Percentiles rank a stretch among this genome's conserved stretches.
Conservation (phyloP, 2,329 filamentous ascomycete genomes). For the Fusarium kyushuense region DNA sequence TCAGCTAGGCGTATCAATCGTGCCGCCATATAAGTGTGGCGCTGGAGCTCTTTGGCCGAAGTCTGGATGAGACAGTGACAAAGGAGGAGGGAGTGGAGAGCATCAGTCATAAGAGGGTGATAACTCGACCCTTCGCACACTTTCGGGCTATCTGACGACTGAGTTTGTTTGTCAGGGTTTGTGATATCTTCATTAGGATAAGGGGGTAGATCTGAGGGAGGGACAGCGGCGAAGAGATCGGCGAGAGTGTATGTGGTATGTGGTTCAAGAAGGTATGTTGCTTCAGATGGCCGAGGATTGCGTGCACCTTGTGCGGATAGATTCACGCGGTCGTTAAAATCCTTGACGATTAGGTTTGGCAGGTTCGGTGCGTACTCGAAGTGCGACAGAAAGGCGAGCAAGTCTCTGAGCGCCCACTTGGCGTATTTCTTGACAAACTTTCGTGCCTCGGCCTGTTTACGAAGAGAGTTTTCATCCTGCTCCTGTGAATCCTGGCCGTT, state of each 20-base stretch:
- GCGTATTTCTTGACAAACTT: conserved; percentile 80
- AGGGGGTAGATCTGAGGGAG: conserved; percentile 73
- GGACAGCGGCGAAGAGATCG: conserved; percentile 76
- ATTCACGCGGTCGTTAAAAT: conserved; percentile 69
- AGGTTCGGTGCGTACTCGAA: conserved; percentile 84
- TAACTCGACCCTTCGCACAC: conserved; percentile 68
- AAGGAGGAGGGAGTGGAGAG: conserved; percentile 81
- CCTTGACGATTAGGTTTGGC: conserved; percentile 68
- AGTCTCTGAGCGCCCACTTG: conserved; percentile 81
- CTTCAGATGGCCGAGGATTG: conserved; percentile 54
- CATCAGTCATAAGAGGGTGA: conserved; percentile 83
- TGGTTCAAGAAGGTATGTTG: conserved; percentile 42
- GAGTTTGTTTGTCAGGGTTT: conserved; percentile 43
- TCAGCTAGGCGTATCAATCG: conserved; percentile 79
- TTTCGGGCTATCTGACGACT: conserved; percentile 49
- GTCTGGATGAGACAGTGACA: conserved; percentile 85
- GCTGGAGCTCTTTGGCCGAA: conserved; percentile 78
- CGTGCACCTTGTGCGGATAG: conserved; percentile 63
- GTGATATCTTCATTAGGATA: conserved; percentile 67
- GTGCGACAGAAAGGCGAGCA: conserved; percentile 75
- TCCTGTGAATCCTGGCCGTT: conserved; percentile 7
- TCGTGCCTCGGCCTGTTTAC: conserved; percentile 54
- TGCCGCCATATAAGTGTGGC: conserved; percentile 85
- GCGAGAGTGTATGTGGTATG: conserved; percentile 63
- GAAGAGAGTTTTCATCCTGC: conserved; percentile 20